Conservation (phyloP, 495 filamentous ascomycete species). For the Penicillium canariense region DNA sequence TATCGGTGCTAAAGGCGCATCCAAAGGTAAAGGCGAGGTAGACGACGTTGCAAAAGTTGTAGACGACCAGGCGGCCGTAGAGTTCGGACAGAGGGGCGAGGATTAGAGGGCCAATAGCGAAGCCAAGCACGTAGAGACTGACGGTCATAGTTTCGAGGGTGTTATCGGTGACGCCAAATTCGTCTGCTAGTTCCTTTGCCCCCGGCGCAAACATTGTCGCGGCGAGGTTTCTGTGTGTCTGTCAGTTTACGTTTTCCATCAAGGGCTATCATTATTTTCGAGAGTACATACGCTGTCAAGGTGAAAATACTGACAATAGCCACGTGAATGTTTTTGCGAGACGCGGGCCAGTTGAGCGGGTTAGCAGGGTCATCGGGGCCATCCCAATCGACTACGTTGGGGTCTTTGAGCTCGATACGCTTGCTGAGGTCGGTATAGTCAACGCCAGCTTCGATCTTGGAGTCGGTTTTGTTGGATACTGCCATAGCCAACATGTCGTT, state of each 20-base stretch:
- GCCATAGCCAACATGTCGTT: too few relatives aligned
- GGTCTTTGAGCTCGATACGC: not conserved
- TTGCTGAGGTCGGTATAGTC: not conserved
- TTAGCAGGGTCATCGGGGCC: conserved; percentile 51
- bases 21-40: conserved; percentile 48
- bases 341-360: conserved; percentile 59
- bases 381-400: conserved; percentile 36
- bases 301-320: too few relatives aligned
- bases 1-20: conserved; percentile 39
- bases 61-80: conserved; percentile 36
- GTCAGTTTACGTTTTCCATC: too few relatives aligned
- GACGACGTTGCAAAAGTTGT: conserved; percentile 41
- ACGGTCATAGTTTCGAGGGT: conserved; percentile 18
- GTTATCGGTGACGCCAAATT: too few relatives aligned
- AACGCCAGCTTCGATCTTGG: too few relatives aligned
- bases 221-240: too few relatives aligned
- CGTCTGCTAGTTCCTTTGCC: too few relatives aligned
- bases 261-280: too few relatives aligned
- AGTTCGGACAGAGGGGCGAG: conserved; percentile 43
- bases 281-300: too few relatives aligned
- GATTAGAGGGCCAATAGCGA: conserved; percentile 37
- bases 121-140: conserved; percentile 40
- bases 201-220: too few relatives aligned
- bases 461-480: conserved; percentile 34
- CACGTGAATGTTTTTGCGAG: too few relatives aligned